Conservation (phyloP, 306 rosid species). For the Vicia faba region DNA sequence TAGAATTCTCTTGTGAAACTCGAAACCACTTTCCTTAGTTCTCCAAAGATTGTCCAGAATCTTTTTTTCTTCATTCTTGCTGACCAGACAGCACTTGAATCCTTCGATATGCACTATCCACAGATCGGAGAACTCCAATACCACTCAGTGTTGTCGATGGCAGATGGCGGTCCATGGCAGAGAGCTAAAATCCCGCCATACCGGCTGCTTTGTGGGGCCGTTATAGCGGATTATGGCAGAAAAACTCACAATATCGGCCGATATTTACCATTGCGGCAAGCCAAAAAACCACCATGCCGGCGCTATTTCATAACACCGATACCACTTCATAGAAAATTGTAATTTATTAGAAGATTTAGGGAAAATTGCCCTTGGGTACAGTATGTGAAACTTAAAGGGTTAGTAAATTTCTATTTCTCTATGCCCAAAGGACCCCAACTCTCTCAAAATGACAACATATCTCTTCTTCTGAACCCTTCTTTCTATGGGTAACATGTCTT, state of each 20-base stretch:
- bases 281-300: too few relatives aligned
- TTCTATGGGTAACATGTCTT: not conserved
- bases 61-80: not conserved
- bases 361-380: not conserved
- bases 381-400: not conserved
- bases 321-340: not conserved
- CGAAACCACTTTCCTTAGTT: not conserved
- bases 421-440: not conserved
- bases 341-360: not conserved
- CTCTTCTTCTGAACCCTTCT: not conserved
- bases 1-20: conserved; percentile 2
- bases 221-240: too few relatives aligned
- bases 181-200: too few relatives aligned
- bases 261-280: too few relatives aligned
- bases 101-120: conserved; percentile 10
- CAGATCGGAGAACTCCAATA: not conserved
- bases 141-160: not conserved
- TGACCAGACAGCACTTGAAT: not conserved
- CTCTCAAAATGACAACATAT: conserved; percentile 10
- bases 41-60: conserved; percentile 12
- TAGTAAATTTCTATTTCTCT: not conserved
- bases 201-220: too few relatives aligned
- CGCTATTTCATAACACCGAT: not conserved
- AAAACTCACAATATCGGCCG: too few relatives aligned
- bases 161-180: too few relatives aligned